Conservation (phyloP, 1,284 basidiomycete genomes). For the Volvariella volvacea region DNA sequence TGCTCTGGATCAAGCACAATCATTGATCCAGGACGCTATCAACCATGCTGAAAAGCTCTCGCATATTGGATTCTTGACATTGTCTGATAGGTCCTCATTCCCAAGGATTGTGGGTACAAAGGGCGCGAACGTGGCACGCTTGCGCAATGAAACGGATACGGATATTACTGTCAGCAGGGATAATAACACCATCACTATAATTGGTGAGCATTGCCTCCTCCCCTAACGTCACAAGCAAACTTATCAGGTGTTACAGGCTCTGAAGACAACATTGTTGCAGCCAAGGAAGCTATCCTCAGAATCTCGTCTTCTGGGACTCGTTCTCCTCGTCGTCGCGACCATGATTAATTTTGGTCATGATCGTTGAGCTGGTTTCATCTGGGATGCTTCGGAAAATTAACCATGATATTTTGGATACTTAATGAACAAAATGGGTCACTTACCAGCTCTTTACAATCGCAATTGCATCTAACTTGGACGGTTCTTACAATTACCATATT, state of each 20-base stretch:
- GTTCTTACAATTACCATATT: not conserved
- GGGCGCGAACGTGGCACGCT: constrained; percentile 79
- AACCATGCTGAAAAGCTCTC: constrained; percentile 70
- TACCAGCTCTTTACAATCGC: not conserved
- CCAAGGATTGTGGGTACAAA: constrained; percentile 86
- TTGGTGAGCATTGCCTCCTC: constrained; percentile 46
- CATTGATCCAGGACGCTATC: constrained; percentile 63
- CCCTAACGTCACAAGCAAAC: not conserved
- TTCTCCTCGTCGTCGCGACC: constrained; percentile 35
- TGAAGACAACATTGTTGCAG: constrained; percentile 63
- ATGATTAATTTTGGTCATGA: constrained; percentile 8
- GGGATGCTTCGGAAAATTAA: constrained; percentile 1
- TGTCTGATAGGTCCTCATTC: constrained; percentile 70
- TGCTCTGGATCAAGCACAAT: constrained; percentile 67
- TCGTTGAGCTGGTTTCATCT: too few relatives aligned
- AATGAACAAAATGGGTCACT: not conserved
- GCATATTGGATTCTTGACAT: constrained; percentile 72
- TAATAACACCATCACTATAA: constrained; percentile 77
- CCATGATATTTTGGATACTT: constrained; percentile 5
- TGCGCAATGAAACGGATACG: constrained; percentile 81
- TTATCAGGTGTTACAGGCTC: constrained; percentile 39
- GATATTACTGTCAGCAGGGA: constrained; percentile 87
- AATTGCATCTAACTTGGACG: constrained; percentile 1
- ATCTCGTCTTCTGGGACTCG: constrained; percentile 48
- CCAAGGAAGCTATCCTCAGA: constrained; percentile 76